Evolutionary conservation across 208 protist species (phyloP), one percentile per base, ranked within the genome.

Genomic region (Spongospora subterranea): DNA sequence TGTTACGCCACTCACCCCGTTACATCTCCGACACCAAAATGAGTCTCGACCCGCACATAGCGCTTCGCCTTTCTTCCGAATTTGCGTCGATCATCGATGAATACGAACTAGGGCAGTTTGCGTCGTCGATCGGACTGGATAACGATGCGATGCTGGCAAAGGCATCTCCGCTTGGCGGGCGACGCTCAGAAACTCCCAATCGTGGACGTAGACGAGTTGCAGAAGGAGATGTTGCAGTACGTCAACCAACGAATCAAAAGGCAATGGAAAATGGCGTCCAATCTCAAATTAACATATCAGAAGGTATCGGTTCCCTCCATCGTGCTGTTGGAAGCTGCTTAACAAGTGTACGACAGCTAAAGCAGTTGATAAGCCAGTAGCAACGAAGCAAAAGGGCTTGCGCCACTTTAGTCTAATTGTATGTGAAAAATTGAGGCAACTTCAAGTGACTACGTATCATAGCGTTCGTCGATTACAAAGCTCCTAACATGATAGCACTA

Each of bases 341-440:
- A 60, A 24, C 6, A 6, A 60, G 6, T 60, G 24, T 60, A 29
- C 6, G 6, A 29, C 24, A 60, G 50, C 50, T 6, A 60, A 60
- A 60, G 50, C 24, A 60, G 50, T 24, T 60, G 50, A 60, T 29
- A 60, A 24, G 24, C 6, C 50, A 60, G 50, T 24, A 60, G 50
- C 50, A 60, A 45, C 17, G 6, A 82, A 82, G 71, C 71, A 82
- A n/a, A 82, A 82, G 35, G 71, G 71, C 35, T 43, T 82, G n/a
- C 71, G 71, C 35, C 71, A 82, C n/a, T 82, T 82, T n/a, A 82
- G 71, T 43, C n/a, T 82, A 35, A 82, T 82, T 43, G 71, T 82
- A 6, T 82, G 71, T 43, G 71, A 82, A 43, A 82, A 82, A 43
- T n/a, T 82, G 6, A 6, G 71, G 35, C 71, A 82, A 43, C 35